Conservation (phyloP, 2,329 filamentous ascomycete genomes). For the Diatrype stigma region DNA sequence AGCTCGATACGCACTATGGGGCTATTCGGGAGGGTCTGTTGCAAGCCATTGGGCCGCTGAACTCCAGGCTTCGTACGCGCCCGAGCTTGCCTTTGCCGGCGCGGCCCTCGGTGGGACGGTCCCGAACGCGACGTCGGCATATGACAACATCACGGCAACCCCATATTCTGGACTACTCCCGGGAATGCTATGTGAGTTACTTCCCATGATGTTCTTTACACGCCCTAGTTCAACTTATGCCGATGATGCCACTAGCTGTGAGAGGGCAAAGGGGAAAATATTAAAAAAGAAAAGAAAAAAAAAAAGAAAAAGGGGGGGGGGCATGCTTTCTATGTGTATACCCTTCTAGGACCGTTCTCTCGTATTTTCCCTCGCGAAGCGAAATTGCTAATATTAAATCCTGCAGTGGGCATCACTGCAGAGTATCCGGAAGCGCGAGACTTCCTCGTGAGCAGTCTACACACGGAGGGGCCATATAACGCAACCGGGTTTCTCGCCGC, state of each 20-base stretch:
- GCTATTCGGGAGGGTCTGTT: conserved; percentile 53
- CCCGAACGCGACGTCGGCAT: conserved; percentile 6
- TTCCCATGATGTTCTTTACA: too few species aligned
- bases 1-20: conserved; percentile 38
- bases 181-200: too few species aligned
- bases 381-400: background rate
- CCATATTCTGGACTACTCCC: too few species aligned
- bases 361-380: background rate
- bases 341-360: too few species aligned
- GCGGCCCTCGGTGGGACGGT: conserved; percentile 43
- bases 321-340: too few species aligned
- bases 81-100: conserved; percentile 45
- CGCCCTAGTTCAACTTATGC: too few species aligned
- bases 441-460: conserved; percentile 19
- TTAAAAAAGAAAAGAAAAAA: too few species aligned
- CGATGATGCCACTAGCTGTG: background rate
- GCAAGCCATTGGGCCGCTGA: conserved; percentile 50
- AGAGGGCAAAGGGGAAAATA: too few species aligned
- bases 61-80: conserved; percentile 46
- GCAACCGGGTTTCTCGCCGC: conserved; percentile 19
- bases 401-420: background rate
- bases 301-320: too few species aligned
- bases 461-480: conserved; percentile 15
- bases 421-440: conserved; percentile 27
- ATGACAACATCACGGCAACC: background rate